Percentiles rank a stretch among this genome's conserved stretches.
phyloP scores from a whole-genome alignment of 306 rosid genomes.

The Crotalaria pallida region DNA sequence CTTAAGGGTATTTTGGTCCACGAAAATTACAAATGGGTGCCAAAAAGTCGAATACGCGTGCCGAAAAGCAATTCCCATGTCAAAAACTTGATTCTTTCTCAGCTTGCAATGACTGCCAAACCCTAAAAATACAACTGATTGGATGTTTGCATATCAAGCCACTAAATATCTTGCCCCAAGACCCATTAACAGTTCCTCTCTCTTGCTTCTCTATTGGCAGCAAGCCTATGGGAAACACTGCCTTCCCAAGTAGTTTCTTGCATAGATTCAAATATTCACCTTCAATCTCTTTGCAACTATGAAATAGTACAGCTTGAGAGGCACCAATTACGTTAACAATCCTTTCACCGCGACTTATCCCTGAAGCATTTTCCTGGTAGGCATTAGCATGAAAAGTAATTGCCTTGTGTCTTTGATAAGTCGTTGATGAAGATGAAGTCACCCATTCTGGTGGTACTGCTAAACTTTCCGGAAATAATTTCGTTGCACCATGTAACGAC shows the following conservation, averaged over 20 bases:
- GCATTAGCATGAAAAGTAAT: too few species aligned
- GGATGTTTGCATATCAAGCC: slow-evolving; percentile 37
- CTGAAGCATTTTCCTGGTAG: too few species aligned
- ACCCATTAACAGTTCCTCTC: background rate
- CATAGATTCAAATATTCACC: slow-evolving; percentile 24
- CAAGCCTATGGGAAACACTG: background rate
- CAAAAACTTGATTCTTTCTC: slow-evolving; percentile 28
- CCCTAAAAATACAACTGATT: slow-evolving; percentile 38
- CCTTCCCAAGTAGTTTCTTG: background rate
- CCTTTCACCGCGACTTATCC: too few species aligned
- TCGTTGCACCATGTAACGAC: too few species aligned
- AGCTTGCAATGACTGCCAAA: slow-evolving; percentile 45
- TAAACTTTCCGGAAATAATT: background rate
- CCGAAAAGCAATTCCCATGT: too few species aligned
- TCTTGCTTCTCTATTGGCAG: background rate
- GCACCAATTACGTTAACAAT: slow-evolving; percentile 23
- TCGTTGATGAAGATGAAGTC: slow-evolving; percentile 16
- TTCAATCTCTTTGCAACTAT: slow-evolving; percentile 28
- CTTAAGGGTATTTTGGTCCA: too few species aligned
- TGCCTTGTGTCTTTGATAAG: background rate
- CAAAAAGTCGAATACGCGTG: too few species aligned
- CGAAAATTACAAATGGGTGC: too few species aligned
- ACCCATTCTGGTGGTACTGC: slow-evolving; percentile 8
- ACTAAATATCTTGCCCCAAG: background rate
- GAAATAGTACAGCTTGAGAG: slow-evolving; percentile 9